Conservation (phyloP, 495 filamentous ascomycete species). For the Parathielavia hyrcaniae region DNA sequence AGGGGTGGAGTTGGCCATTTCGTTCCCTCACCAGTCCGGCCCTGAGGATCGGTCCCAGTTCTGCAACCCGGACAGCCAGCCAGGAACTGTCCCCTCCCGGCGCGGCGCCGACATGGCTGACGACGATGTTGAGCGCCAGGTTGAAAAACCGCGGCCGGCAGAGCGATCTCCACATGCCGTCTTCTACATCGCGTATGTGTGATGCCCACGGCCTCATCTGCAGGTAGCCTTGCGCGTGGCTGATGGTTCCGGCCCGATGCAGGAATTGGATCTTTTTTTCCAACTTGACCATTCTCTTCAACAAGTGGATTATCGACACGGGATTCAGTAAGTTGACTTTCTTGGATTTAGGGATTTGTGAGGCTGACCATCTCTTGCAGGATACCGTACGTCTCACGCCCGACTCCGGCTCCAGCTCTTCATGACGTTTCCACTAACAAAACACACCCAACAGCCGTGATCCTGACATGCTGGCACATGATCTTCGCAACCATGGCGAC, state of each 20-base stretch:
- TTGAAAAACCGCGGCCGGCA: conserved; percentile 19
- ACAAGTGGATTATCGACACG: conserved; percentile 81
- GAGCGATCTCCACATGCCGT: conserved; percentile 18
- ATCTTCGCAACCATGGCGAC: conserved; percentile 67
- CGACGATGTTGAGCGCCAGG: conserved; percentile 24
- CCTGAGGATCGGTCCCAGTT: neutral
- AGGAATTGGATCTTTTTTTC: conserved; percentile 86
- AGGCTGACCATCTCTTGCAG: conserved; percentile 22
- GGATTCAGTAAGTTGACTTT: conserved; percentile 64
- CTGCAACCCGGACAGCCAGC: neutral
- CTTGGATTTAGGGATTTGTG: neutral
- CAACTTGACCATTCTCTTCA: conserved; percentile 86
- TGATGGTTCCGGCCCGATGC: conserved; percentile 3
- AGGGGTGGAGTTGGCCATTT: no score
- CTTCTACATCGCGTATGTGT: conserved; percentile 25
- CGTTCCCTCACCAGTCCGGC: no score
- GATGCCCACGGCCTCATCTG: neutral
- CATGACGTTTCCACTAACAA: neutral
- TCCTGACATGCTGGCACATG: conserved; percentile 75
- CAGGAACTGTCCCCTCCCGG: neutral
- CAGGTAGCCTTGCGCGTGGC: neutral
- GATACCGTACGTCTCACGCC: conserved; percentile 27
- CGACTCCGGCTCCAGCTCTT: no score
- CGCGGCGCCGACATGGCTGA: conserved; percentile 18
- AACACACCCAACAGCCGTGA: conserved; percentile 33